These are phyloP conservation scores for Ceratocystis eucalypticola DNA, from an alignment of 2,329 filamentous ascomycete genomes.

Conservation along the genomic window DNA sequence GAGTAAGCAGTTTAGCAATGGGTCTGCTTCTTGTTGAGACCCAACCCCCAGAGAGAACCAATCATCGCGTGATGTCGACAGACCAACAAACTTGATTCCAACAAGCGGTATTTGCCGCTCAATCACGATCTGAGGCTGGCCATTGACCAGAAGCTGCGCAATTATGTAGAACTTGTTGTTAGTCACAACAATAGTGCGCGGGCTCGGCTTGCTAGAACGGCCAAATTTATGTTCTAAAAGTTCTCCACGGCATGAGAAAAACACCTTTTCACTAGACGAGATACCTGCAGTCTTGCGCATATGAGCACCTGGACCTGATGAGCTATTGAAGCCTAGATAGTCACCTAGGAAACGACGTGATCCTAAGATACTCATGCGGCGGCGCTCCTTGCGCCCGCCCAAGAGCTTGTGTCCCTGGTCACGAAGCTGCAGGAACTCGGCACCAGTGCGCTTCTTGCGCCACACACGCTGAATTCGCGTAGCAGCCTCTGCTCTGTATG, in stretches of 20 bases:
- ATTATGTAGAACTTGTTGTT: slow-evolving; percentile 80
- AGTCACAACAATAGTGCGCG: slow-evolving; percentile 73
- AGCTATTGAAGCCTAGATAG: slow-evolving; percentile 78
- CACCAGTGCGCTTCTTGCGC: slow-evolving; percentile 81
- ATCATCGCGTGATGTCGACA: slow-evolving; percentile 75
- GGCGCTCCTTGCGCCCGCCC: slow-evolving; percentile 74
- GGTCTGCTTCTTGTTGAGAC: slow-evolving; percentile 83
- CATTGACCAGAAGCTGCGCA: slow-evolving; percentile 68
- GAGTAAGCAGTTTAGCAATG: slow-evolving; percentile 82
- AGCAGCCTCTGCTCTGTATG: slow-evolving; percentile 83
- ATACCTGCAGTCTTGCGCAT: slow-evolving; percentile 64
- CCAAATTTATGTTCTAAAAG: slow-evolving; percentile 88
- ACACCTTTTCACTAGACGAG: slow-evolving; percentile 54
- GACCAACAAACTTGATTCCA: slow-evolving; percentile 74
- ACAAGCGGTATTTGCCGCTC: slow-evolving; percentile 75
- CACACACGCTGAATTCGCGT: slow-evolving; percentile 91
- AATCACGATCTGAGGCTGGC: slow-evolving; percentile 64
- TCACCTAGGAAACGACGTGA: slow-evolving; percentile 89
- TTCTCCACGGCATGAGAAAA: slow-evolving; percentile 89
- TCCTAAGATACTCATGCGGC: slow-evolving; percentile 80
- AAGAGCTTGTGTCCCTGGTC: slow-evolving; percentile 78
- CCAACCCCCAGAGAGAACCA: slow-evolving; percentile 91
- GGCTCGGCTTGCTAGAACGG: slow-evolving; percentile 83
- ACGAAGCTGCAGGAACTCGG: slow-evolving; percentile 75
- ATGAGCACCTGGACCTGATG: slow-evolving; percentile 64